Conservation (phyloP, 805 yeast genomes). For the Saturnispora gosingensis region DNA sequence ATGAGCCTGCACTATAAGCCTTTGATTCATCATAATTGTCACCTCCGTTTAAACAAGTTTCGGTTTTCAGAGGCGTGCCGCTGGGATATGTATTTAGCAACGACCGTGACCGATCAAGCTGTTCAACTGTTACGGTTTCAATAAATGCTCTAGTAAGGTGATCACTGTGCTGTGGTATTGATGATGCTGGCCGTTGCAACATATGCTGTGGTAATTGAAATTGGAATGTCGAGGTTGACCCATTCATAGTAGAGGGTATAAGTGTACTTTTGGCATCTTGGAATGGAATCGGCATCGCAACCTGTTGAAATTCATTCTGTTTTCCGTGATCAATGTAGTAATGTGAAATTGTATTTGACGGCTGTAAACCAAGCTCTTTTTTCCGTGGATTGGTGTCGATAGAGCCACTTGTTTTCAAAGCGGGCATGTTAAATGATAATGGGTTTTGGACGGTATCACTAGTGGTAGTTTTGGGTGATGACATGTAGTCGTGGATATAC, state of each 20-base stretch:
- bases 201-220: neutral
- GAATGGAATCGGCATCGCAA: neutral
- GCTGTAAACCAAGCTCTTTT: neutral
- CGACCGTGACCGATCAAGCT: neutral
- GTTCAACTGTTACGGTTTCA: neutral
- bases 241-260: neutral
- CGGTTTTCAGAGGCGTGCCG: neutral
- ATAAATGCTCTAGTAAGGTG: neutral
- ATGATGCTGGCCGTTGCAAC: neutral
- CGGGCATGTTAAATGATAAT: neutral
- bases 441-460: neutral
- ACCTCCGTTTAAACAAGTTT: neutral
- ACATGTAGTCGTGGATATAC: neutral
- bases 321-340: neutral
- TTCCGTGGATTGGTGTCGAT: neutral
- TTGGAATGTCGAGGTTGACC: neutral
- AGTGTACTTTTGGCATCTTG: neutral
- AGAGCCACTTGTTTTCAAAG: neutral
- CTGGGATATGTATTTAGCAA: neutral
- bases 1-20: neutral
- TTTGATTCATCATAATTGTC: neutral
- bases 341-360: neutral
- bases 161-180: neutral
- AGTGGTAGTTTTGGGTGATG: neutral
- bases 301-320: neutral